These are phyloP conservation scores for Eimeria maxima DNA, from an alignment of 169 alveolate species.

Conservation along the genomic window DNA sequence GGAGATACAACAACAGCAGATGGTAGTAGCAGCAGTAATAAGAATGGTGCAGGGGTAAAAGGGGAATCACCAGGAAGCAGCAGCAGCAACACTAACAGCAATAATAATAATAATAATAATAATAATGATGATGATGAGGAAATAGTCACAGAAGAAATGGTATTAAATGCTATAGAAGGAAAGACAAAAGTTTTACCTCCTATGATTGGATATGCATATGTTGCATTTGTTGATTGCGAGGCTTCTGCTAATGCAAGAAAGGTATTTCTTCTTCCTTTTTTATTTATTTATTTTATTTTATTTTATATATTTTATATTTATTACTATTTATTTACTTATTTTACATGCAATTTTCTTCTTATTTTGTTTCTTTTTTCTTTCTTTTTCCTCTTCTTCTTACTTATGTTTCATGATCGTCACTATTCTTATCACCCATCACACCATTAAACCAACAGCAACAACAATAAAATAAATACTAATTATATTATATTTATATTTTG, in stretches of 20 bases:
- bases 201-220: conserved; percentile 89
- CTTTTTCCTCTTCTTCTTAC: not conserved
- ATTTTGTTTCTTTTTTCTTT: too few species aligned
- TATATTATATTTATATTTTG: too few species aligned
- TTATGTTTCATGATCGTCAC: too few species aligned
- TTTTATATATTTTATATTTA: not conserved
- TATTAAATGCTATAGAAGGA: conserved; percentile 83
- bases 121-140: not conserved
- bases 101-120: not conserved
- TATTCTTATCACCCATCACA: too few species aligned
- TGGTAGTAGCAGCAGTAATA: not conserved
- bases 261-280: conserved; percentile 48
- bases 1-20: not conserved
- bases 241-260: conserved; percentile 90
- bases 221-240: conserved; percentile 87
- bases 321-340: not conserved
- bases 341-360: not conserved
- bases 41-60: too few species aligned
- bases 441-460: too few species aligned
- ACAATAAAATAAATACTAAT: too few species aligned
- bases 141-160: conserved; percentile 23
- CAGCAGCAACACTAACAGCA: not conserved
- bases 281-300: not conserved
- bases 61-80: too few species aligned
- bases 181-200: conserved; percentile 83